phyloP scores from a whole-genome alignment of 2,329 filamentous ascomycete genomes.

The Sporothrix globosa region DNA sequence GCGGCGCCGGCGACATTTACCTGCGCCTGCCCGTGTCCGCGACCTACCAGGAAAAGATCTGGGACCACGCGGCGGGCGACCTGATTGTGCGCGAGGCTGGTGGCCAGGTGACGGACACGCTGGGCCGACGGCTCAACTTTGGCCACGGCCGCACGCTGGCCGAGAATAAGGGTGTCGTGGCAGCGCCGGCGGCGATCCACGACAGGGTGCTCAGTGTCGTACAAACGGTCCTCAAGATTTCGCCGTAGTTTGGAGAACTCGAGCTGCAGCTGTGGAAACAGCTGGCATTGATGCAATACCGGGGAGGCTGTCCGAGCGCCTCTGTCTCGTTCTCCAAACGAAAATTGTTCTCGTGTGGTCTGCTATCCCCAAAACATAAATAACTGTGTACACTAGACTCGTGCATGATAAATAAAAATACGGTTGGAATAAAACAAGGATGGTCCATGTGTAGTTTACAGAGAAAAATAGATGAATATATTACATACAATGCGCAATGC shows the following conservation, averaged over 20 bases:
- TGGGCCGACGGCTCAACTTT: constrained; percentile 85
- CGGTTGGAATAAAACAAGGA: neutral
- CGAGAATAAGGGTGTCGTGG: constrained; percentile 92
- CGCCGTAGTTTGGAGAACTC: neutral
- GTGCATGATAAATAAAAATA: neutral
- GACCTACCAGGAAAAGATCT: constrained; percentile 98
- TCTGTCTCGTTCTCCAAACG: neutral
- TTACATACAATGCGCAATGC: constrained; percentile 16
- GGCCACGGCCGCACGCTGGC: constrained; percentile 80
- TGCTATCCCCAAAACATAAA: neutral
- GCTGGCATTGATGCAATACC: neutral
- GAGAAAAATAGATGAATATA: constrained; percentile 27
- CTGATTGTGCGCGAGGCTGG: constrained; percentile 93
- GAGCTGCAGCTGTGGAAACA: neutral
- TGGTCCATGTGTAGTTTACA: constrained; percentile 27
- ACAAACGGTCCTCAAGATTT: constrained; percentile 68
- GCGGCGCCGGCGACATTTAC: constrained; percentile 93
- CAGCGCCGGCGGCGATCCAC: constrained; percentile 78
- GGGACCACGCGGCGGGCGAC: constrained; percentile 96
- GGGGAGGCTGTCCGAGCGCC: neutral
- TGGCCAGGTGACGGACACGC: constrained; percentile 85
- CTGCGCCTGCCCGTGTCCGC: constrained; percentile 77
- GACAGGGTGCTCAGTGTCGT: constrained; percentile 77
- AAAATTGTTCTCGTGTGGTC: neutral
- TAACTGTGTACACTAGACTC: neutral